Conservation (phyloP, 208 protist species). For the Leishmania arabica region DNA sequence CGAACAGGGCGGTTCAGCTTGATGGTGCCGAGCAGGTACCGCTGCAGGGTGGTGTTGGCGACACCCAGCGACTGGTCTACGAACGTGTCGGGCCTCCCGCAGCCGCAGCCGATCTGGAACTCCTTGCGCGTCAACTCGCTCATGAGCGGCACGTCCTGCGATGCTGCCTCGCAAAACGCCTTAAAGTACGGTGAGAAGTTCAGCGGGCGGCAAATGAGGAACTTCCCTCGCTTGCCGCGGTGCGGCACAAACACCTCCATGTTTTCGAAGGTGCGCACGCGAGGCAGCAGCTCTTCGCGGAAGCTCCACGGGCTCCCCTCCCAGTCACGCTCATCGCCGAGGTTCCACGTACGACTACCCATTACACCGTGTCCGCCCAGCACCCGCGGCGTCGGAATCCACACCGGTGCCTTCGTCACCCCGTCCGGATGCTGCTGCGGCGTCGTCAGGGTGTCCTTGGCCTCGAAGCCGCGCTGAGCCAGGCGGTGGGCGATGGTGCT, state of each 20-base stretch:
- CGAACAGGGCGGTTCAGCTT: conserved; percentile 63
- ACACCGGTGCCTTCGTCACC: conserved; percentile 37
- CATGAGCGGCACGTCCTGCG: conserved; percentile 65
- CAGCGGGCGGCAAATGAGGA: conserved; percentile 56
- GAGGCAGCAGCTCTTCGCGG: conserved; percentile 67
- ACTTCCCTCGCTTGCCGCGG: conserved; percentile 73
- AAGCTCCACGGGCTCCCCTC: conserved; percentile 66
- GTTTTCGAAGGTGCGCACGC: conserved; percentile 60
- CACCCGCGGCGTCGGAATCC: conserved; percentile 72
- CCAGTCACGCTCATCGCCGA: conserved; percentile 75
- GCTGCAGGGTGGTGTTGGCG: conserved; percentile 75
- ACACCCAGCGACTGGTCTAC: conserved; percentile 51
- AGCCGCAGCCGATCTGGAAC: conserved; percentile 47
- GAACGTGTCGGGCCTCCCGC: conserved; percentile 66
- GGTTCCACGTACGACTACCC: conserved; percentile 77
- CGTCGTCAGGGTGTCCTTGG: conserved; percentile 44
- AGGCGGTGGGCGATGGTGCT: conserved; percentile 66
- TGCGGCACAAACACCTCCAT: conserved; percentile 64
- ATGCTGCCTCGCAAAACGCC: conserved; percentile 72
- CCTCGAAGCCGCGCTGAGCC: conserved; percentile 64
- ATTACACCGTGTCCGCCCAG: conserved; percentile 81
- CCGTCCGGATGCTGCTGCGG: conserved; percentile 42
- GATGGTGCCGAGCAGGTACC: conserved; percentile 71
- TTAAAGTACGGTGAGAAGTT: conserved; percentile 77
- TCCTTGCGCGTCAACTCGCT: conserved; percentile 73